A percentile compares a stretch with the other conserved stretches of the same genome.
These are phyloP conservation scores for Theileria sp. DNA, from an alignment of 169 alveolate genomes.

Conservation along the genomic window DNA sequence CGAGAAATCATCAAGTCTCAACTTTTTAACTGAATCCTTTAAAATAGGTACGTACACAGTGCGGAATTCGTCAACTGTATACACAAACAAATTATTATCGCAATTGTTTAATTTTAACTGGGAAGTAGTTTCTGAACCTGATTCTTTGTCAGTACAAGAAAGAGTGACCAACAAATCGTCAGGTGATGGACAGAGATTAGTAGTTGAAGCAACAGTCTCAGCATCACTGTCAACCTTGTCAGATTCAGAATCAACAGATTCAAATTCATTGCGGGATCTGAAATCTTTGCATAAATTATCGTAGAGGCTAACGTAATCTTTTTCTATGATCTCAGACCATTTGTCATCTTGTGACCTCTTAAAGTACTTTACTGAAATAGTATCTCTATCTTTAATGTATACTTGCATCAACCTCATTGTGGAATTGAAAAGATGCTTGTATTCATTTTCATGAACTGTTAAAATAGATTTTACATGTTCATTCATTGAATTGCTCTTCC, in stretches of 20 bases:
- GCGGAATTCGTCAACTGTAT: background rate
- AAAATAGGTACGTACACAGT: background rate
- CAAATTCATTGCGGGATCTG: background rate
- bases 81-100: background rate
- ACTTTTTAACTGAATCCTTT: background rate
- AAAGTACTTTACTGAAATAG: background rate
- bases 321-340: background rate
- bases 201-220: background rate
- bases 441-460: conserved; percentile 5
- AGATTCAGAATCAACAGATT: background rate
- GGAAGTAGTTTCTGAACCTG: background rate
- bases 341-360: background rate
- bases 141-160: background rate
- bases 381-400: conserved; percentile 4
- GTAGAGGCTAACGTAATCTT: conserved; percentile 4
- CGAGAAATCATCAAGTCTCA: background rate
- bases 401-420: background rate
- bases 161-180: background rate
- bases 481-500: background rate
- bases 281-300: background rate
- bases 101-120: background rate
- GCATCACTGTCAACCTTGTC: background rate
- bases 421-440: background rate
- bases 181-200: background rate
- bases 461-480: conserved; percentile 8